Evolutionary conservation across 371 early-diverging fungal species (phyloP), one percentile per base, ranked within the genome.

Genomic region (Mucor velutinosus): DNA sequence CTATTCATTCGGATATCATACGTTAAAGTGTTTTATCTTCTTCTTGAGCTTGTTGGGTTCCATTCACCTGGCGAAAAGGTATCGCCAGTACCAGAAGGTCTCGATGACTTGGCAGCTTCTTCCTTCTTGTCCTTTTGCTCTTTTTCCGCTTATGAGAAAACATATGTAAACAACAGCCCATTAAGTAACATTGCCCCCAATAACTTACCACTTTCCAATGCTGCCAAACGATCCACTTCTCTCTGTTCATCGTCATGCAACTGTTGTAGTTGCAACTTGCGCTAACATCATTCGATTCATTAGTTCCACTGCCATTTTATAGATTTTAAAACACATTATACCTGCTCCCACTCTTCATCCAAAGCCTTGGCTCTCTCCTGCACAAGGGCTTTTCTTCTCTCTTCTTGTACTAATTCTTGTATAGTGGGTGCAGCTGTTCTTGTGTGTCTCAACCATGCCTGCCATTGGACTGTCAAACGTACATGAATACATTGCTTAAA

Each of bases 361-460:
- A 76, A 62, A 30, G 66, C 53, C 53, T 63, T 72, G 66, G 89
- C 76, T 72, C 80, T 72, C 83, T 91, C 72, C 74, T 90, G 67
- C 78, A 94, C 73, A 21, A 74, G 41, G 0, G 53, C 58, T 33
- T 65, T 70, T 68, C 78, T 71, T 58, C 58, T 67, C 32, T 76
- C 77, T 43, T 80, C 84, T 30, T 57, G 55, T 3, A 78, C 35
- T 10, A 83, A 62, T 70, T 88, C 91, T 37, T 81, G 78, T 15
- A 79, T 62, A 7, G 87, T 83, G 5, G 90, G 90, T 3, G 89
- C 74, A 10, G 71, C 78, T n/a, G 64, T 71, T 39, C 92, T 78
- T 8, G 87, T 88, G 60, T 90, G 89, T 62, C 90, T 74, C 64
- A 92, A 76, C 92, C 92, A 92, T 49, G 90, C 75, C 57, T 87